A percentile compares a stretch with the other conserved stretches of the same genome.
phyloP scores from a whole-genome alignment of 176 grass and related monocot species.

The Rhipidocladum racemiflorum region DNA sequence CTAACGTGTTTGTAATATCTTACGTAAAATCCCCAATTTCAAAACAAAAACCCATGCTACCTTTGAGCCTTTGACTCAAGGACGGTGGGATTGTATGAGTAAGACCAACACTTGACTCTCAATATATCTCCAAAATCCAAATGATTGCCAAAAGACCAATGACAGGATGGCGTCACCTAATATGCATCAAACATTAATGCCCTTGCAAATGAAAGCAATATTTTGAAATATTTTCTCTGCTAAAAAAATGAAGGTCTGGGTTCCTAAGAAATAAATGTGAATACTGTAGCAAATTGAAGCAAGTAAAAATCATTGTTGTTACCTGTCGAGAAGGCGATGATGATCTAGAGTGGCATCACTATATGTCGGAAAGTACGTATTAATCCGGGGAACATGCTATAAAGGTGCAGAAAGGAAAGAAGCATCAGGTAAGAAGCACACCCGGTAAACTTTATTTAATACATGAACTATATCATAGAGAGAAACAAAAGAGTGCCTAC shows the following conservation, averaged over 20 bases:
- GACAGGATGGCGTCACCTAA: not conserved
- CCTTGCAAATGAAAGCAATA: not conserved
- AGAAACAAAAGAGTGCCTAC: not conserved
- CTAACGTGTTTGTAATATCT: not conserved
- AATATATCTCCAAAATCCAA: constrained; percentile 19
- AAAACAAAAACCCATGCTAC: not conserved
- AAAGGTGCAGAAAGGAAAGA: constrained; percentile 14
- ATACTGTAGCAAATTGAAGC: not conserved
- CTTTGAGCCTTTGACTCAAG: constrained; percentile 6
- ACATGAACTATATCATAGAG: not conserved
- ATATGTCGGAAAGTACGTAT: constrained; percentile 78
- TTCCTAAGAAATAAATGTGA: not conserved
- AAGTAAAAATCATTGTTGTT: constrained; percentile 24
- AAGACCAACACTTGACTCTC: not conserved
- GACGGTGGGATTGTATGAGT: not conserved
- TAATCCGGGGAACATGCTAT: constrained; percentile 89
- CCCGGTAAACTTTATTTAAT: not conserved
- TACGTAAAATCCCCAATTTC: not conserved
- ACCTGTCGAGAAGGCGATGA: constrained; percentile 92
- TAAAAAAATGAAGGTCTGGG: not conserved
- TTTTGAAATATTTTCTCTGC: not conserved
- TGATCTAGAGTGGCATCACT: constrained; percentile 85
- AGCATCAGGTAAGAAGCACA: constrained; percentile 26
- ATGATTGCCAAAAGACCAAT: not conserved
- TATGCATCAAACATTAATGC: not conserved